Percentiles rank a stretch among this genome's conserved stretches.
Conservation (phyloP, 1,139 yeast genomes). For the Tardiomyces depauwii region DNA sequence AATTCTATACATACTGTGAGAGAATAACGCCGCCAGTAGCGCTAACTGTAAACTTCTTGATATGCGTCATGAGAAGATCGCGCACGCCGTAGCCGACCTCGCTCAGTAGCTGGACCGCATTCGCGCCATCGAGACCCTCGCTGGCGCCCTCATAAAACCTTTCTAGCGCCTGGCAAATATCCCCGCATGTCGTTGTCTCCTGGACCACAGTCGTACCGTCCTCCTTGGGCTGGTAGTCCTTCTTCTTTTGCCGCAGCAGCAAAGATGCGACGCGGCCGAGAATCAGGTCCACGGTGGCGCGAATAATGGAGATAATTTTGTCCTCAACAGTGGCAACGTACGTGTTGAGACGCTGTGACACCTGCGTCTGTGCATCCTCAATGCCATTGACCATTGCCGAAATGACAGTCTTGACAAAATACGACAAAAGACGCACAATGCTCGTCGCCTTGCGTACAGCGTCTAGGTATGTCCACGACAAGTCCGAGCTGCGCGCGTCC, state of each 20-base stretch:
- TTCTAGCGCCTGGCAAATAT: constrained; percentile 43
- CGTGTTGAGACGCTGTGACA: constrained; percentile 52
- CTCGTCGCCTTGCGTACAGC: constrained; percentile 10
- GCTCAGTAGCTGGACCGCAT: constrained; percentile 40
- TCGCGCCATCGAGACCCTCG: constrained; percentile 39
- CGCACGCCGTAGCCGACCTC: constrained; percentile 55
- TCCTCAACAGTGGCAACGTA: constrained; percentile 60
- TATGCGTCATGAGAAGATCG: constrained; percentile 55
- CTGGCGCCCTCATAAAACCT: constrained; percentile 25
- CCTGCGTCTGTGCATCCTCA: constrained; percentile 41
- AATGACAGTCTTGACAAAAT: constrained; percentile 59
- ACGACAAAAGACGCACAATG: constrained; percentile 55
- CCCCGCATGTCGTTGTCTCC: constrained; percentile 46
- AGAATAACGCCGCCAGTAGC: constrained; percentile 75
- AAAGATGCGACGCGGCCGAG: constrained; percentile 23
- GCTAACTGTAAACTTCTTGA: constrained; percentile 63
- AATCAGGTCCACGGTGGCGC: constrained; percentile 42
- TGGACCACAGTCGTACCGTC: constrained; percentile 48
- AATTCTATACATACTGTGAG: constrained; percentile 26
- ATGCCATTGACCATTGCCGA: constrained; percentile 59
- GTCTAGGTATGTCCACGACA: constrained; percentile 10
- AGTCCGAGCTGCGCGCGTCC: constrained; percentile 6
- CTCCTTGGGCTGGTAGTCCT: constrained; percentile 43
- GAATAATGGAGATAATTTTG: constrained; percentile 54
- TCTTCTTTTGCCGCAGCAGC: constrained; percentile 51